A percentile compares a stretch with the other conserved stretches of the same genome.
Evolutionary conservation across 208 protist genomes (phyloP).

Genomic region (Tritrichomonas foetus): DNA sequence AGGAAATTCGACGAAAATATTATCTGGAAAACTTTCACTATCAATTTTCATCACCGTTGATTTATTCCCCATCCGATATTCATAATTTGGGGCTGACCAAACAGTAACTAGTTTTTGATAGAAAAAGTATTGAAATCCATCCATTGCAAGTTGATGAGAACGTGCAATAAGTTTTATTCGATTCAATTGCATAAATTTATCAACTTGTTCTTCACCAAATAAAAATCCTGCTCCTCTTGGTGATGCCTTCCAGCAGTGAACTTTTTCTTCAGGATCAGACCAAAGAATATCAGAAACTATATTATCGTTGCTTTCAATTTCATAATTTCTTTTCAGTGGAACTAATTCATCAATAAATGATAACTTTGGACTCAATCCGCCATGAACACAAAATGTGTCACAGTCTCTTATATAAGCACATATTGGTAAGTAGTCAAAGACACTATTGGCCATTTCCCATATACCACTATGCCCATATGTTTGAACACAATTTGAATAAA

Average conservation of each 20-base stretch:
- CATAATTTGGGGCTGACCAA: conserved; percentile 65
- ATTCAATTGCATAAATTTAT: conserved; percentile 80
- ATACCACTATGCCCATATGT: conserved; percentile 72
- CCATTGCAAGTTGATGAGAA: conserved; percentile 63
- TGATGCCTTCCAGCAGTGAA: conserved; percentile 69
- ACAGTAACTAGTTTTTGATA: conserved; percentile 60
- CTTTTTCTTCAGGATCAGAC: conserved; percentile 54
- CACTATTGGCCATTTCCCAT: conserved; percentile 67
- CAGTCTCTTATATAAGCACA: conserved; percentile 62
- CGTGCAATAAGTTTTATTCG: conserved; percentile 76
- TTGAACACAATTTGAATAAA: conserved; percentile 75
- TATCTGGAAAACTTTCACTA: too few relatives aligned
- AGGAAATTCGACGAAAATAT: too few relatives aligned
- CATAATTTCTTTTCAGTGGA: conserved; percentile 41
- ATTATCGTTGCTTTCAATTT: conserved; percentile 64
- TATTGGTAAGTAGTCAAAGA: conserved; percentile 73
- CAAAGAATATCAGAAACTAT: conserved; percentile 55
- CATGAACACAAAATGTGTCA: conserved; percentile 80
- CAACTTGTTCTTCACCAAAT: conserved; percentile 79
- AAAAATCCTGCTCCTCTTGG: conserved; percentile 96
- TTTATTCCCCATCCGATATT: conserved; percentile 61
- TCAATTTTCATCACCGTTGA: conserved; percentile 71
- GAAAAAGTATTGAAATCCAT: conserved; percentile 51
- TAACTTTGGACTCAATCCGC: conserved; percentile 80
- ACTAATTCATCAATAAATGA: conserved; percentile 70